Evolutionary conservation across 495 filamentous ascomycete genomes (phyloP), one percentile per base, ranked within the genome.

Genomic region (Chaetomium tenue): DNA sequence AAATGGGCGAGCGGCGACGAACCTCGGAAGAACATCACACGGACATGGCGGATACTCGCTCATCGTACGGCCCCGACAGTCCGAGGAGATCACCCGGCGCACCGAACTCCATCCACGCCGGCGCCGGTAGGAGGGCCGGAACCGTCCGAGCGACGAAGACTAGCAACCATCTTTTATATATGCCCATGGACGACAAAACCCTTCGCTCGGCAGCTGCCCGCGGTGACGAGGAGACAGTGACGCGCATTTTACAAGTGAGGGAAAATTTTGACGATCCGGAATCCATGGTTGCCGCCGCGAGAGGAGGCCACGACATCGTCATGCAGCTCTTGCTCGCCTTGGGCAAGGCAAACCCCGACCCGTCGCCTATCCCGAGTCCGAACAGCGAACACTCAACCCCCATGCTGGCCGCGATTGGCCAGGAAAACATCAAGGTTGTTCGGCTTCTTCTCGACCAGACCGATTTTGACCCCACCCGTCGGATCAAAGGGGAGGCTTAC

Each of bases 401-500:
- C 3, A 96, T 98, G 84, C 83, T 97, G 33, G 91, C 91, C 42
- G 91, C 94, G 2, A 97, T 98, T 61, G 94, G 94, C 11, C 87
- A 92, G 60, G 92, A 92, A 13, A 94, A 95, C 71, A 79, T 91
- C 28, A 88, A 87, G 53, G 89, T 96, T 44, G 84, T 98, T 42
- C 81, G 87, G 52, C 82, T 96, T 12, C 82, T 98, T 6, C 80
- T 97, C 2, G 86, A 87, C 61, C 90, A 93, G 63, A 84, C 85
- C 30, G 80, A 84, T 6, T 94, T 97, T 66, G 85, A 96, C 65
- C 91, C 92, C 4, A 90, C 88, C 8, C 83, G 86, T 12, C 85
- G 87, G 1, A 84, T 82, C 70, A 84, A 83, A 58, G 91, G 90
- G 7, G 83, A 87, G 62, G 87, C 88, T 0, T 98, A 98, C 70